These are phyloP conservation scores for Colletotrichum chlorophyti DNA, from an alignment of 2,329 filamentous ascomycete species.

Conservation along the genomic window DNA sequence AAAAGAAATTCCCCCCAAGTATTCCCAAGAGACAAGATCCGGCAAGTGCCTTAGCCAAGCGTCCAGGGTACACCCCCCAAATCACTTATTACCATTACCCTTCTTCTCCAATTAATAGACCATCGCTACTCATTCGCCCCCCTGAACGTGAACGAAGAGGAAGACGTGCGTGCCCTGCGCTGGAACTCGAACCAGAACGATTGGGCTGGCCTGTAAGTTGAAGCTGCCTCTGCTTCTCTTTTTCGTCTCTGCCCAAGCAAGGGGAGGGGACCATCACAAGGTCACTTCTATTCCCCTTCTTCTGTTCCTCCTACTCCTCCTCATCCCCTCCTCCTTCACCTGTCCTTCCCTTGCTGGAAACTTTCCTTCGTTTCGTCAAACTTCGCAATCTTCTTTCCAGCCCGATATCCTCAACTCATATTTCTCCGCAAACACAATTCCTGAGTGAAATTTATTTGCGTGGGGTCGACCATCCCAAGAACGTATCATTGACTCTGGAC, in stretches of 20 bases:
- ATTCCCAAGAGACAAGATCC: constrained; percentile 10
- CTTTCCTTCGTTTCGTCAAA: constrained; percentile 15
- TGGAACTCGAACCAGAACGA: neutral
- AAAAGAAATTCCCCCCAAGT: too few relatives aligned
- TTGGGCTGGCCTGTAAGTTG: too few relatives aligned
- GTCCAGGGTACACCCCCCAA: constrained; percentile 19
- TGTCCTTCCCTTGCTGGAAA: constrained; percentile 21
- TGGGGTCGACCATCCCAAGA: constrained; percentile 9
- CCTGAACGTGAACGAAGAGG: constrained; percentile 20
- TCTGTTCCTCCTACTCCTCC: neutral
- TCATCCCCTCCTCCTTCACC: neutral
- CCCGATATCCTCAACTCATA: constrained; percentile 9
- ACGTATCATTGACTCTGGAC: constrained; percentile 20
- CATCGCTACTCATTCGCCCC: constrained; percentile 22
- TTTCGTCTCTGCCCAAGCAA: constrained; percentile 12
- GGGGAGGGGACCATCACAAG: constrained; percentile 4
- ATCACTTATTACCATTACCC: constrained; percentile 26
- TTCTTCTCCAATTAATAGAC: constrained; percentile 28
- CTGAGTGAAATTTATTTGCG: constrained; percentile 3
- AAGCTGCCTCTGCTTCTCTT: constrained; percentile 16
- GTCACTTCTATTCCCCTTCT: constrained; percentile 1
- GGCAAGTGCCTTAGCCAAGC: constrained; percentile 21
- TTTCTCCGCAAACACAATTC: constrained; percentile 10
- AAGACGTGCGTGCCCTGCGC: neutral
- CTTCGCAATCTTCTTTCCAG: neutral